Base-by-base conservation (phyloP, 441 rosid species). In the Arabidopsis hybrid region DNA sequence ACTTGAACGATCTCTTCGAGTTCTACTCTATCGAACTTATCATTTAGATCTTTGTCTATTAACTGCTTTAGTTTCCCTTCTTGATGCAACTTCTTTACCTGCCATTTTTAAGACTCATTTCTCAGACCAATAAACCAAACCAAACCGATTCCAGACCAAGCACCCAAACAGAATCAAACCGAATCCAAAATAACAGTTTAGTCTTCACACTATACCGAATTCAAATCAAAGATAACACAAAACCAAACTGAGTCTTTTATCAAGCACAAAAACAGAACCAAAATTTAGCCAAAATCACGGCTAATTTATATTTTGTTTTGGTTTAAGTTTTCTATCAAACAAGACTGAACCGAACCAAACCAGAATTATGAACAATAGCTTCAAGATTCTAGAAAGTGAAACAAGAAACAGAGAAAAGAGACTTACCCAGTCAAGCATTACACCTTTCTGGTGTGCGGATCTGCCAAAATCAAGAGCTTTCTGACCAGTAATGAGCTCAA, bases 391-490 rank as follows among this genome's bases (percentile, higher is more conserved):
- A 1, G 42, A 2, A 56, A 57, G 11, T 17, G 34, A 76, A 70
- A 13, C 59, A 68, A 53, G 58, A 69, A 16, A 38, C 45, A 46
- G 2, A 53, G 55, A 42, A 74, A 72, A 50, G 67, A 75, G 40
- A 69, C 74, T 55, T 88, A 95, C 99, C 94, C 96, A 91, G 74
- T 95, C 99, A 53, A 95, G 99, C 97, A 95, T 87, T 49, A 91
- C 91, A 1, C 97, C 99, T 81, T 92, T 92, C 81, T 95, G 99
- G 78, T 85, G 89, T 10, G 91, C 86, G 77, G 88, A 88, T 17
- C 96, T 89, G 64, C 97, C 99, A 46, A 95, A 91, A 74, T 95
- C 97, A 74, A 95, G 82, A 11, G 99, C 99, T 79, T 83, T 92
- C 74, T 91, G 94, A 58, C 99, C 99, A 0, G 97, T 95, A 52